Percentiles rank a stretch among this genome's conserved stretches.
Evolutionary conservation across 257 asterid genomes (phyloP).

Genomic region (Capsicum chinense): DNA sequence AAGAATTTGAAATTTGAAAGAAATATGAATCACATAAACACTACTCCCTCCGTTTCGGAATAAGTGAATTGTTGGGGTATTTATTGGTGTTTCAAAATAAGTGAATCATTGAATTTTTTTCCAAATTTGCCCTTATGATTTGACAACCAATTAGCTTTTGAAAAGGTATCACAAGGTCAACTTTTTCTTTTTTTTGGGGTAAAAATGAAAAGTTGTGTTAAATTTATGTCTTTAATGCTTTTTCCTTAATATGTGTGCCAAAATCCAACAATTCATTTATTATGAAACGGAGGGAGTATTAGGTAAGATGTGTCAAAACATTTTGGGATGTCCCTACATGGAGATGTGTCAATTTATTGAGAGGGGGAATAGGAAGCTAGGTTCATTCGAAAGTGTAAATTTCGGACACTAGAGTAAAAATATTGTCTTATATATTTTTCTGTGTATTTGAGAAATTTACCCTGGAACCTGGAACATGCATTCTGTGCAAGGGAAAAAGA

Average conservation of each 20-base stretch:
- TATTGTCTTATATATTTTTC: not conserved
- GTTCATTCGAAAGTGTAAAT: not conserved
- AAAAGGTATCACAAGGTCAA: too few relatives aligned
- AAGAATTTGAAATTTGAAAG: not conserved
- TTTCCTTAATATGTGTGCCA: too few relatives aligned
- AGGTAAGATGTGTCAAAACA: not conserved
- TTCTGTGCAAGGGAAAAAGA: not conserved
- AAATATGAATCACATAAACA: not conserved
- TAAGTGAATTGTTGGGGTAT: too few relatives aligned
- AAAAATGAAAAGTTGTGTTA: too few relatives aligned
- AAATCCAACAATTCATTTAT: too few relatives aligned
- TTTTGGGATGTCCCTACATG: not conserved
- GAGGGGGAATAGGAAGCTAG: not conserved
- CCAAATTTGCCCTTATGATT: too few relatives aligned
- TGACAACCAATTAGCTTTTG: too few relatives aligned
- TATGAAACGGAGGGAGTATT: not conserved
- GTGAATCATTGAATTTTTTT: too few relatives aligned
- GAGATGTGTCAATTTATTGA: not conserved
- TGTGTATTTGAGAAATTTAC: not conserved
- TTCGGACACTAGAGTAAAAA: not conserved
- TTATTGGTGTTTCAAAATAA: too few relatives aligned
- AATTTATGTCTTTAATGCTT: too few relatives aligned
- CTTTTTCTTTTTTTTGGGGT: too few relatives aligned
- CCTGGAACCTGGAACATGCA: not conserved
- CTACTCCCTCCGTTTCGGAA: too few relatives aligned